Evolutionary conservation across 192 early-diverging fungal species (phyloP), one percentile per base, ranked within the genome.

Genomic region (Haplosporangium gracile): DNA sequence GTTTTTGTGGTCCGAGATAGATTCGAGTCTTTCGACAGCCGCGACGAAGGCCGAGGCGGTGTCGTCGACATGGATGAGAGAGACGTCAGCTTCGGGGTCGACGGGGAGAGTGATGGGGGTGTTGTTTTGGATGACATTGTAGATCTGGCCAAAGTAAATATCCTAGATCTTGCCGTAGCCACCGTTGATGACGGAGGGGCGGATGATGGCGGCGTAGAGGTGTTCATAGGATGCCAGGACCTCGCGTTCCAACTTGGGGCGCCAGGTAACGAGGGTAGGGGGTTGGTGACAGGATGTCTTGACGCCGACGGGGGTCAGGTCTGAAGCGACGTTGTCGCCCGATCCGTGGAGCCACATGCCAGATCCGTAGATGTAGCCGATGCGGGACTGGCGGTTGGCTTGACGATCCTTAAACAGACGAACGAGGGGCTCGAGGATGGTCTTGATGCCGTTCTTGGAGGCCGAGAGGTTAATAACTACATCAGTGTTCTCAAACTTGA

Each of bases 31-130:
- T 34, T 82, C 82, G 43, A 79, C 82, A 2, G 76, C 80, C 6
- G 68, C 68, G 15, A 88, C 76, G 24, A 88, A 87, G 20, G 70
- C 75, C 1, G 85, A 82, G 5, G 83, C 89, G 5, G 81, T 68
- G 73, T 90, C 89, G 47, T 90, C 84, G 20, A 85, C 70, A 29
- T 90, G 89, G 36, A 89, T 70, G 34, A 82, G 38, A 26, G 39
- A 29, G 47, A 72, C 36, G 2, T 77, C 74, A 1, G 68, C 72
- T 24, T 81, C 47, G 36, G 45, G 76, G 42, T 87, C 57, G 0
- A 78, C 88, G 39, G 65, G 49, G 16, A 82, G 49, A 22, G 69
- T 42, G 26, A 82, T 36, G 47, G 70, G 16, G 2, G 75, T 32
- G 22, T 75, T 77, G 69, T 68, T 68, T 45, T 82, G 73, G 45